These are phyloP conservation scores for Senna tora DNA, from an alignment of 306 rosid genomes.

Conservation along the genomic window DNA sequence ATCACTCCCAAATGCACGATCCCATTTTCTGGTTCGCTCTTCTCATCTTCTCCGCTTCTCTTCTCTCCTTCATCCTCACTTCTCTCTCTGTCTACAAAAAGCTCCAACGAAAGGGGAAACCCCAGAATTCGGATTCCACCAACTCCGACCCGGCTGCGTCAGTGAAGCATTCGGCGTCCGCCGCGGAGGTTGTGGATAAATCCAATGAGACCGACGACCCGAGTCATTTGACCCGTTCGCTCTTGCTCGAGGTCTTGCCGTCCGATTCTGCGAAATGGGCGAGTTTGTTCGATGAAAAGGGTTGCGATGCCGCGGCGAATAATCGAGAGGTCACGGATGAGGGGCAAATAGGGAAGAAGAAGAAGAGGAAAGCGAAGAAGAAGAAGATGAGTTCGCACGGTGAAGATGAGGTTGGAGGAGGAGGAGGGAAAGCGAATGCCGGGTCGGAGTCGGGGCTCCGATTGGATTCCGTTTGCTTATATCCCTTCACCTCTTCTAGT, in stretches of 20 bases:
- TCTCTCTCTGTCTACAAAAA: constrained; percentile 43
- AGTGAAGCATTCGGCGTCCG: constrained; percentile 32
- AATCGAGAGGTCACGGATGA: constrained; percentile 34
- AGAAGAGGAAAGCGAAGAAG: constrained; percentile 73
- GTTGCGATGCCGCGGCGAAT: constrained; percentile 33
- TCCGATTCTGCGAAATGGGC: constrained; percentile 63
- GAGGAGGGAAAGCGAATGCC: constrained; percentile 31
- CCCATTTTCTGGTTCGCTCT: constrained; percentile 46
- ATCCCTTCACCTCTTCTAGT: constrained; percentile 76
- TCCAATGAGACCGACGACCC: constrained; percentile 33
- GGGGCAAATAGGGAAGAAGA: constrained; percentile 57
- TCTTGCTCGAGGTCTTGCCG: constrained; percentile 52
- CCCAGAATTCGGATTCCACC: constrained; percentile 35
- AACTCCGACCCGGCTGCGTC: constrained; percentile 17
- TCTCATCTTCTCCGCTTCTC: constrained; percentile 39
- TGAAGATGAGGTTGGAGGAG: constrained; percentile 40
- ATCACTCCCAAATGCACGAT: constrained; percentile 32
- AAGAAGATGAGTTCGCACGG: constrained; percentile 43
- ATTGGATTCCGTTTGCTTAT: constrained; percentile 55
- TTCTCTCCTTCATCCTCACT: constrained; percentile 42
- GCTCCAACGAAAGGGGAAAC: constrained; percentile 32
- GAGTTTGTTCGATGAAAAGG: constrained; percentile 40
- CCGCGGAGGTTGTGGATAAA: constrained; percentile 8
- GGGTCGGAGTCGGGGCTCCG: constrained; percentile 46
- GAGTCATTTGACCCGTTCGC: constrained; percentile 49